Conservation (phyloP, 2,329 filamentous ascomycete genomes). For the Beauveria rudraprayagi region DNA sequence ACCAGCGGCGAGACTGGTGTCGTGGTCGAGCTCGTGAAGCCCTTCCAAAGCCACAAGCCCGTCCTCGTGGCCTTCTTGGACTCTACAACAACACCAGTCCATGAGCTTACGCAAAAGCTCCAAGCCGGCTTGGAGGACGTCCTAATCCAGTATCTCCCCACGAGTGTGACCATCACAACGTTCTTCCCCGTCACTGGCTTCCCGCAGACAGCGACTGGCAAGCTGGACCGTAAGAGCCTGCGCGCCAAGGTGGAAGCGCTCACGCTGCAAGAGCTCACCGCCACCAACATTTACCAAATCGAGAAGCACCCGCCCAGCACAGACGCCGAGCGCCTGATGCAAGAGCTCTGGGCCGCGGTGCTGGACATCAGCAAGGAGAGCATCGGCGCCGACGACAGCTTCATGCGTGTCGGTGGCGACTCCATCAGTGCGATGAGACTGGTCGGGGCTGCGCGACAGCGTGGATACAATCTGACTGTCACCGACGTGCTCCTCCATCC, state of each 20-base stretch:
- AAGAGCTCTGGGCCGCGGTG: slow-evolving; percentile 24
- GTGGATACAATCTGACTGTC: slow-evolving; percentile 18
- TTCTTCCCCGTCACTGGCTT: slow-evolving; percentile 13
- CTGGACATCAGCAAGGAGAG: slow-evolving; percentile 25
- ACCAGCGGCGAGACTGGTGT: not conserved
- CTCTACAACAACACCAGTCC: not conserved
- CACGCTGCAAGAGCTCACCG: not conserved
- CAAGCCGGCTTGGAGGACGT: slow-evolving; percentile 18
- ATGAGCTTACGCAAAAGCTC: not conserved
- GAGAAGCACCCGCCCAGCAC: not conserved
- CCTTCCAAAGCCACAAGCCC: not conserved
- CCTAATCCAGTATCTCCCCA: slow-evolving; percentile 14
- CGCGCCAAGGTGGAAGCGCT: not conserved
- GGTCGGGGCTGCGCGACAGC: slow-evolving; percentile 22
- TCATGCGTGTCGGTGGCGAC: slow-evolving; percentile 29
- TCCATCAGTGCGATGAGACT: slow-evolving; percentile 30
- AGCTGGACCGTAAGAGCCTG: slow-evolving; percentile 14
- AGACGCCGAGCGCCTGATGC: not conserved
- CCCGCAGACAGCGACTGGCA: slow-evolving; percentile 13
- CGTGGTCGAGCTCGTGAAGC: slow-evolving; percentile 1
- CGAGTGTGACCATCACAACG: slow-evolving; percentile 16
- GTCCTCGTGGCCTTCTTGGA: not conserved
- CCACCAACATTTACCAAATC: not conserved
- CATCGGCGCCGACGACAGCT: slow-evolving; percentile 22
- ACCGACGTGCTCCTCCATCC: slow-evolving; percentile 18